phyloP scores from a whole-genome alignment of 2,329 filamentous ascomycete species.

The Fusarium scirpi region DNA sequence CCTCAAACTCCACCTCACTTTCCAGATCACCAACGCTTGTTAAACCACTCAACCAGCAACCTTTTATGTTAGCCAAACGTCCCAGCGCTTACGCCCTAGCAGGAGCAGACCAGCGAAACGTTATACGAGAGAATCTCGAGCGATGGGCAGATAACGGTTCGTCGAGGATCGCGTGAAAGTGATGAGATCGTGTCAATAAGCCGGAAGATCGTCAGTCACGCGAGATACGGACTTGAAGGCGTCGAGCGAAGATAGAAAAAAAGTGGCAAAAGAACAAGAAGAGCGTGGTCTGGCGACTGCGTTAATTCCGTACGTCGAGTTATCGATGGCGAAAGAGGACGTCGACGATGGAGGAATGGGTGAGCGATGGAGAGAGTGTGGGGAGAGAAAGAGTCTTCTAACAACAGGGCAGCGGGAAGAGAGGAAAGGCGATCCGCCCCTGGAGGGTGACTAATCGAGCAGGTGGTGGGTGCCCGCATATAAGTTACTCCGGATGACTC shows the following conservation, averaged over 20 bases:
- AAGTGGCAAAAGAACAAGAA: neutral
- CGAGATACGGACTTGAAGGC: neutral
- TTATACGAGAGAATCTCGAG: constrained; percentile 17
- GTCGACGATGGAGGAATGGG: constrained; percentile 32
- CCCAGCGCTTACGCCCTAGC: constrained; percentile 40
- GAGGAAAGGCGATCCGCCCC: constrained; percentile 10
- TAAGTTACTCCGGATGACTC: constrained; percentile 30
- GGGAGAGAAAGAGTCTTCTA: constrained; percentile 42
- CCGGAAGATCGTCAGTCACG: constrained; percentile 11
- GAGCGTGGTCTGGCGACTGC: constrained; percentile 11
- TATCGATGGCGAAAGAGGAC: constrained; percentile 33
- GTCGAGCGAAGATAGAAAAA: constrained; percentile 1
- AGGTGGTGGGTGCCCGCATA: neutral
- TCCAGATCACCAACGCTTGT: constrained; percentile 51
- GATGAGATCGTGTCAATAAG: constrained; percentile 16
- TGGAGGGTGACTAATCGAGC: constrained; percentile 36
- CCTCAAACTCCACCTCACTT: constrained; percentile 54
- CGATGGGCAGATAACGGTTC: constrained; percentile 3
- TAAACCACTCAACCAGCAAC: constrained; percentile 50
- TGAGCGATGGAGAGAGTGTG: constrained; percentile 33
- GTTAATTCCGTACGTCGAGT: constrained; percentile 23
- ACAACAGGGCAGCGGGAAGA: constrained; percentile 15
- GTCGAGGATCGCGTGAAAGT: constrained; percentile 24
- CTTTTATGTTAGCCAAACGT: constrained; percentile 48
- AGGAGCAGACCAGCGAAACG: constrained; percentile 42